Evolutionary conservation across 345 rosid species (phyloP), one percentile per base, ranked within the genome.

Genomic region (Eucalyptus regnans): DNA sequence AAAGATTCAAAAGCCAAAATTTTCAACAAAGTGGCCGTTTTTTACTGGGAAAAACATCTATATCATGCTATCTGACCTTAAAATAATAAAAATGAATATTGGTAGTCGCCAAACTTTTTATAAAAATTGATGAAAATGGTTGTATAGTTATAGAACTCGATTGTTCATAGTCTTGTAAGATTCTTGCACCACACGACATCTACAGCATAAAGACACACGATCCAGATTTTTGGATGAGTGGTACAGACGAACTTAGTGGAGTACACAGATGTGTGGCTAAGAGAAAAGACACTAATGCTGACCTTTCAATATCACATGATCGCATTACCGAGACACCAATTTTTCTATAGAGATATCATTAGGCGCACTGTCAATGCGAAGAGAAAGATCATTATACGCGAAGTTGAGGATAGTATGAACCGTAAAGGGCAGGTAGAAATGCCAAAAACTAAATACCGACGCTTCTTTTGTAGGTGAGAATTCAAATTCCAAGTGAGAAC

Each of bases 321-420:
- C 18, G 7, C 37, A 7, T 64, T n/a, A 29, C 13, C 15, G n/a
- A 29, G 9, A 14, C 9, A 13, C 37, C 4, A 13, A 64, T 1
- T 64, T 62, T 64, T 64, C 9, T 64, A 7, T 64, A 29, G 71
- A 14, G 9, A 64, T 29, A 64, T 64, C 37, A 29, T 64, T 29
- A n/a, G 33, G 37, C 7, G 37, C 17, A n/a, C 15, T 27, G 0
- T 27, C 0, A 9, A 8, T 64, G 37, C 17, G 6, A n/a, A 64
- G 3, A n/a, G 17, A 64, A 64, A 64, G 3, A 64, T 64, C 71
- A 29, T 46, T 18, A 18, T 15, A 64, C 2, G 10, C 3, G 10
- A 64, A n/a, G 71, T 29, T 15, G 18, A 64, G 37, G 5, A 64
- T 64, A 8, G 18, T 4, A 64, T 4, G 3, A 8, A 16, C 9